These are phyloP conservation scores for Aureobasidium sp. DNA, from an alignment of 2,329 filamentous ascomycete species.

Conservation along the genomic window DNA sequence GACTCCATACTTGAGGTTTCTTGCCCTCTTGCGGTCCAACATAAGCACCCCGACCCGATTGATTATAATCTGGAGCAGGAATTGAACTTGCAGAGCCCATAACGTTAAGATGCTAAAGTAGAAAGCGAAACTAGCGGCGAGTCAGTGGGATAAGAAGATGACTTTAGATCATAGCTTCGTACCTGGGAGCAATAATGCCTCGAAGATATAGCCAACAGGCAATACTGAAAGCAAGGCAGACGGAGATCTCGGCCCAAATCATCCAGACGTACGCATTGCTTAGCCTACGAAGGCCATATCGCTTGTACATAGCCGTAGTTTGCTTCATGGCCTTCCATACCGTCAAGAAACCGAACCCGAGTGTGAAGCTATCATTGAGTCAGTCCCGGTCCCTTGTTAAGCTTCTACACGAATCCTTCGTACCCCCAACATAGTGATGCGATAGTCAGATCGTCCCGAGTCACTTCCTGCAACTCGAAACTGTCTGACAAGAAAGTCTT, in stretches of 20 bases:
- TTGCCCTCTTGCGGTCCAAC: slow-evolving; percentile 20
- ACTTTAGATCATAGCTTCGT: neutral
- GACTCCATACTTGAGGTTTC: slow-evolving; percentile 30
- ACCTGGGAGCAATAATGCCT: slow-evolving; percentile 12
- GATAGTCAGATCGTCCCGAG: slow-evolving; percentile 16
- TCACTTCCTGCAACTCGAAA: slow-evolving; percentile 14
- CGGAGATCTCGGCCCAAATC: slow-evolving; percentile 42
- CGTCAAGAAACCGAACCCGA: slow-evolving; percentile 38
- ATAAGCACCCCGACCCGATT: slow-evolving; percentile 27
- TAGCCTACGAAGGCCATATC: slow-evolving; percentile 34
- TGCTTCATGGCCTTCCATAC: slow-evolving; percentile 34
- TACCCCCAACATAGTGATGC: slow-evolving; percentile 13
- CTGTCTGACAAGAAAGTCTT: slow-evolving; percentile 14
- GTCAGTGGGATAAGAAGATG: neutral
- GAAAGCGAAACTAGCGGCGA: neutral
- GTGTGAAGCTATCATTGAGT: slow-evolving; percentile 4
- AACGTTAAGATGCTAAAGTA: slow-evolving; percentile 23
- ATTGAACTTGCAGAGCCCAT: slow-evolving; percentile 18
- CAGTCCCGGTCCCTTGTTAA: neutral
- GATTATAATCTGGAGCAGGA: slow-evolving; percentile 33
- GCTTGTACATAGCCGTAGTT: slow-evolving; percentile 19
- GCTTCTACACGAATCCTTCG: neutral
- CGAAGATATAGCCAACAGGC: slow-evolving; percentile 32
- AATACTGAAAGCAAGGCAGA: slow-evolving; percentile 38
- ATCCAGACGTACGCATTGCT: slow-evolving; percentile 32